Base-by-base conservation (phyloP, 306 rosid species). In the Cucumis cinereus region DNA sequence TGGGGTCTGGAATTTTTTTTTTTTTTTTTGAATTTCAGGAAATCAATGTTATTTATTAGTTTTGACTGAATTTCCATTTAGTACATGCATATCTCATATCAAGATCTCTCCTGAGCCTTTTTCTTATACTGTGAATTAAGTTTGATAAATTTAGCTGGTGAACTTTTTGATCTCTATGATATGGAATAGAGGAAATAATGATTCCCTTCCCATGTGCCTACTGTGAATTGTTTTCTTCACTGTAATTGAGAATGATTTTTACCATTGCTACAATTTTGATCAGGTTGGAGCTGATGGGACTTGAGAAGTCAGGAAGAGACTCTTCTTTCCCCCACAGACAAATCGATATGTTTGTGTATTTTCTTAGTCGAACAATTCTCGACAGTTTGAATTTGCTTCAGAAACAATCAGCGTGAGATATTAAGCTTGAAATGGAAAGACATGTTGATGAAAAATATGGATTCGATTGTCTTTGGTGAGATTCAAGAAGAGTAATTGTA, bases 201-300 rank as follows among this genome's bases (percentile, higher is more conserved):
- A 71, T 47, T 71, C 59, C 59, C 19, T 47, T 71, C 43, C 74
- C 76, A 71, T 71, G 43, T 71, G 76, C 76, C 75, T 20, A 45
- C 24, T 49, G n/a, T 49, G 41, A 7, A 47, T 70, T 71, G 17
- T 50, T 71, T 71, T 71, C 60, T 49, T 71, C 76, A 49, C 60
- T 71, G 43, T 71, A 47, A 28, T 71, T 47, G 59, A 70, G 38
- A 71, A 71, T 49, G 26, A 71, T 49, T 71, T 49, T 71, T 24
- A 71, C 76, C 28, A 47, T 70, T 47, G 75, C 40, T 7, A 6
- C 57, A 8, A 26, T 47, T 30, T 30, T 41, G 74, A 38, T 66
- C 73, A 67, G 73, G 73, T 38, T 67, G 73, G 36, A 45, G 57
- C 40, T 45, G 20, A 69, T 41, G 74, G 73, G 52, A 67, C 71